Evolutionary conservation across 1,284 basidiomycete species (phyloP), one percentile per base, ranked within the genome.

Genomic region (Dichomitus squalens): DNA sequence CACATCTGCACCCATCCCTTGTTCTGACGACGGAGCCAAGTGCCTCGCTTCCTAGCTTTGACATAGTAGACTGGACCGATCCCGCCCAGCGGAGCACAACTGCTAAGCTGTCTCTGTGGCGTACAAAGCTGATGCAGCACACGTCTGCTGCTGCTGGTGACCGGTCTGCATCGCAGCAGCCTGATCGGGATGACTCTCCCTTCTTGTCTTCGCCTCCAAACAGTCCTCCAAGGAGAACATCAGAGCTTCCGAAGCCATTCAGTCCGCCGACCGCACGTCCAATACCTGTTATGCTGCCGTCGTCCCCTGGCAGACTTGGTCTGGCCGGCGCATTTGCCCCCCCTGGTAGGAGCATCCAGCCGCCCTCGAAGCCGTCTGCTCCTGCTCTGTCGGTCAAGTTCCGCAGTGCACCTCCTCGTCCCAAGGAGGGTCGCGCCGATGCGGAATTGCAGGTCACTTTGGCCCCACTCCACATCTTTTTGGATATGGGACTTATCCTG

Each of bases 401-500:
- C 38, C 60, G 57, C 1, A 58, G 60, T 9, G 53, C 50, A 11
- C 35, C 55, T 18, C 4, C 23, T 44, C 56, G 33, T 7, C 40
- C 40, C 4, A 59, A 51, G 20, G 54, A 49, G 2, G 48, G 49
- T 20, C 44, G 50, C 6, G 35, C 41, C 12, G 20, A 12, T 33
- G 31, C 65, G 25, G 65, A 72, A 9, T 52, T 81, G 7, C 73
- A 79, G 29, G 61, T 83, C 40, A 68, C 74, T 18, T 55, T 89
- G 5, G 74, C 77, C 1, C 86, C 92, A 1, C 65, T 93, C 6
- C 92, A 93, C 66, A 43, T 90, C 12, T 92, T 93, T 67, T 55
- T 91, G 31, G 92, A 95, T 68, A 74, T 92, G n/a, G 82, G 77
- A 34, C 69, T 68, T 64, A 75, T 72, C 47, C 74, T 76, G 64